A percentile compares a stretch with the other conserved stretches of the same genome.
These are phyloP conservation scores for Malus hybrid DNA, from an alignment of 331 rosid genomes.

Conservation along the genomic window DNA sequence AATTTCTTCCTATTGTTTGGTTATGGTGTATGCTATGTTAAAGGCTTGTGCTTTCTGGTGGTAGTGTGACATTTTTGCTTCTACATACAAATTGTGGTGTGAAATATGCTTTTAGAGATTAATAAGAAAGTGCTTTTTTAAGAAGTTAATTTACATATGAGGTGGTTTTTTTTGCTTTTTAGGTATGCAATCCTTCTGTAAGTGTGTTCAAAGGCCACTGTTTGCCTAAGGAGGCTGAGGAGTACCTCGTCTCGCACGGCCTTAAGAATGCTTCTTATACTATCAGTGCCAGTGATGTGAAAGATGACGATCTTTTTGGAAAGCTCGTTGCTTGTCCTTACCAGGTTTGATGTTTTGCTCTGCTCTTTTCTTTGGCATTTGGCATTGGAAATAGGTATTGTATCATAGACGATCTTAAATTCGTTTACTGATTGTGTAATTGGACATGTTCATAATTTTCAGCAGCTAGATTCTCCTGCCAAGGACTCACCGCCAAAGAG, in stretches of 20 bases:
- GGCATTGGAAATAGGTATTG: neutral
- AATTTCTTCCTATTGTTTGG: neutral
- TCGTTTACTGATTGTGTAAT: neutral
- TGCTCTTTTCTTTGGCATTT: neutral
- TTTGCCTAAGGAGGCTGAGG: conserved; percentile 55
- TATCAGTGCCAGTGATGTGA: conserved; percentile 42
- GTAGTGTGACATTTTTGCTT: neutral
- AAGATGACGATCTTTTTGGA: conserved; percentile 48
- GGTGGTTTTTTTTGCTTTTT: conserved; percentile 8
- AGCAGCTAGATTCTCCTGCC: conserved; percentile 41
- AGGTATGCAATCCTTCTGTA: conserved; percentile 43
- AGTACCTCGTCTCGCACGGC: conserved; percentile 55
- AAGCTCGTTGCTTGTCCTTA: conserved; percentile 50
- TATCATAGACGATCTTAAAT: neutral
- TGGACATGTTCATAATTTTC: conserved; percentile 14
- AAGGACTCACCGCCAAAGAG: conserved; percentile 18
- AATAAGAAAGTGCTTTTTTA: neutral
- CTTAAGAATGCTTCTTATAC: conserved; percentile 58
- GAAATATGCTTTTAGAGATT: neutral
- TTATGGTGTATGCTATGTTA: neutral
- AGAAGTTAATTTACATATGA: neutral
- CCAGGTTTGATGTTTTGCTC: conserved; percentile 39
- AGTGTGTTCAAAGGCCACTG: conserved; percentile 60
- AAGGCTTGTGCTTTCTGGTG: neutral
- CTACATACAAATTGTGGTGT: neutral